These are phyloP conservation scores for Diaporthe humulicola DNA, from an alignment of 2,329 filamentous ascomycete species.

Conservation along the genomic window DNA sequence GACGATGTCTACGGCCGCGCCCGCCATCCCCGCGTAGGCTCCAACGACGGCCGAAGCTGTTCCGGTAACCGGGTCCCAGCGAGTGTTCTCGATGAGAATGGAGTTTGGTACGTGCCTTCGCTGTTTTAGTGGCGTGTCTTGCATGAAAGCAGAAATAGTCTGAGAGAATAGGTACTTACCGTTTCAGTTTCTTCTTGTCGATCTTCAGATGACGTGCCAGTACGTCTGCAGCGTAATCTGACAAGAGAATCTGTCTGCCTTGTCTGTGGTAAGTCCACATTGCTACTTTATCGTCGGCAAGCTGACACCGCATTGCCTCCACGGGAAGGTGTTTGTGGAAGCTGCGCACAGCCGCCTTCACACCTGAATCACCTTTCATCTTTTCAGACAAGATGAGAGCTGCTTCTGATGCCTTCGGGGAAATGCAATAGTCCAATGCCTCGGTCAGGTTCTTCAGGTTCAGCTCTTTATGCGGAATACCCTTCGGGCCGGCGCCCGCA, in stretches of 20 bases:
- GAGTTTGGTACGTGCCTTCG: neutral
- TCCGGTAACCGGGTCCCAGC: conserved; percentile 1
- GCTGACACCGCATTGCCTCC: neutral
- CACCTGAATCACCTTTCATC: conserved; percentile 1
- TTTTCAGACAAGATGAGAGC: neutral
- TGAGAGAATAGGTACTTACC: neutral
- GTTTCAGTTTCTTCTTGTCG: neutral
- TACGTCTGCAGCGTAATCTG: neutral
- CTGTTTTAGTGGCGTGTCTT: neutral
- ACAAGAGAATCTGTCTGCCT: neutral
- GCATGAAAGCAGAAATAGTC: too few species aligned
- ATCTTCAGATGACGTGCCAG: neutral
- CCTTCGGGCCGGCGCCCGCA: neutral
- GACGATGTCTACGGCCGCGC: neutral
- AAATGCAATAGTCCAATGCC: neutral
- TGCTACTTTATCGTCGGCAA: neutral
- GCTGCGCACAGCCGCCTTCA: neutral
- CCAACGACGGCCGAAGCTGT: conserved; percentile 2
- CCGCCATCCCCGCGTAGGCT: neutral
- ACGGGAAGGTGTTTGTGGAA: neutral
- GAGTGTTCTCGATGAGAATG: neutral
- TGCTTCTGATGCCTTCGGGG: neutral
- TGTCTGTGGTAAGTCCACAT: neutral
- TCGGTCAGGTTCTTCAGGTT: neutral
- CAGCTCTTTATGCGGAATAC: neutral